Evolutionary conservation across 306 rosid species (phyloP), one percentile per base, ranked within the genome.

Genomic region (Luffa aegyptiaca): DNA sequence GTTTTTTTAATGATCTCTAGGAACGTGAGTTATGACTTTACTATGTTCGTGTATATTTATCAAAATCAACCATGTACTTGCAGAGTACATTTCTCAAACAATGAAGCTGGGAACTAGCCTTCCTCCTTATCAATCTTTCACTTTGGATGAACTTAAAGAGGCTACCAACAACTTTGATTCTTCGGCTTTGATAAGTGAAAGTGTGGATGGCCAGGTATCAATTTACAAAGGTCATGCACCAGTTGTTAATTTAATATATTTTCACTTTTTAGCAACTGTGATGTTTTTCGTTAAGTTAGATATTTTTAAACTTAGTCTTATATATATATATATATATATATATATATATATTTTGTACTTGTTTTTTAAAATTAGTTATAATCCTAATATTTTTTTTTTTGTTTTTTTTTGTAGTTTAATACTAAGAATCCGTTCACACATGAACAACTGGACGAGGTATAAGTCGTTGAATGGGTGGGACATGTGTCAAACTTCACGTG

Each of bases 81-180:
- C 92, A 95, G 98, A 93, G 79, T 88, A 84, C 83, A 95, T 95
- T 78, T 92, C 98, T 5, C 87, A 89, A 76, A 95, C 97, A 75
- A 95, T 88, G 98, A 95, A 91, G 88, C 83, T 92, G 88, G 98
- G 98, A 64, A 81, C 97, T 53, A 80, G 91, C 69, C 86, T 92
- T 88, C 93, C 97, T 82, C 85, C 97, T 80, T 93, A 95, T 80
- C 88, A 93, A 89, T 91, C 93, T 18, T 95, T 91, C 78, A 74
- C 93, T 68, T 84, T 95, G 88, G 98, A 91, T 36, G 97, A 95
- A 79, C 93, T 95, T 18, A 88, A 83, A 85, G 98, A 95, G 83
- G 96, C 97, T 69, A 91, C 98, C 44, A 85, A 86, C 81, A 87
- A 93, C 84, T 95, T 95, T 85, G 92, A 89, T 70, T 84, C 46